These are phyloP conservation scores for Alternaria tenuissima DNA, from an alignment of 2,329 filamentous ascomycete genomes.

Conservation along the genomic window DNA sequence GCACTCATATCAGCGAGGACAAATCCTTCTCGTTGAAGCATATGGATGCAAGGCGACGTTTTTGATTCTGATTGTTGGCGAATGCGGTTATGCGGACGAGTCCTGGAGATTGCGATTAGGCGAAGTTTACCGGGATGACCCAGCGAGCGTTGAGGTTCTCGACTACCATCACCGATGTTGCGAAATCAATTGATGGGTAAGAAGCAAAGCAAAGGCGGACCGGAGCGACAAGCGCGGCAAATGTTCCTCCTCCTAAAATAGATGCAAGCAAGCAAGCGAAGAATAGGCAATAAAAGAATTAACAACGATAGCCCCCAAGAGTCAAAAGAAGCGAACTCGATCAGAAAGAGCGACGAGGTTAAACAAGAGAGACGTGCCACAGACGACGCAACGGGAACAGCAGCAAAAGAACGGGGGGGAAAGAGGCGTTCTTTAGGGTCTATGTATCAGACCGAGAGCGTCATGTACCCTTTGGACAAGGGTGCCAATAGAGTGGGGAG, in stretches of 20 bases:
- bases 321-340: slow-evolving; percentile 21
- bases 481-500: slow-evolving; percentile 13
- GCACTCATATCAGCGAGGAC: slow-evolving; percentile 43
- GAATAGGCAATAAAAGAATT: slow-evolving; percentile 13
- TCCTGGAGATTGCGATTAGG: slow-evolving; percentile 32
- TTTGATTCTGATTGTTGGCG: slow-evolving; percentile 18
- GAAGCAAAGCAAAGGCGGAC: slow-evolving; percentile 2
- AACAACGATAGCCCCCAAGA: slow-evolving; percentile 19
- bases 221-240: slow-evolving; percentile 8
- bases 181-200: slow-evolving; percentile 8
- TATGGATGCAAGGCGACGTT: slow-evolving; percentile 31
- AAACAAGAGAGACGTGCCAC: slow-evolving; percentile 32
- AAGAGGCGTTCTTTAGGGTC: slow-evolving; percentile 9
- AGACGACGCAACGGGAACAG: slow-evolving; percentile 6
- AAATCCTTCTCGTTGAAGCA: slow-evolving; percentile 45
- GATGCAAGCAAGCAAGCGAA: slow-evolving; percentile 3
- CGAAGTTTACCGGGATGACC: slow-evolving; percentile 34
- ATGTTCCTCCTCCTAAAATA: slow-evolving; percentile 5
- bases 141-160: slow-evolving; percentile 21
- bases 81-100: slow-evolving; percentile 28
- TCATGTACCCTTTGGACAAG: slow-evolving; percentile 12
- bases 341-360: slow-evolving; percentile 35
- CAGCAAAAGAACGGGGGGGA: slow-evolving; percentile 8
- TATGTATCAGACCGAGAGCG: slow-evolving; percentile 18
- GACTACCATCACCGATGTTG: slow-evolving; percentile 28